Conservation (phyloP, 257 asterid genomes). For the Prunella vulgaris region DNA sequence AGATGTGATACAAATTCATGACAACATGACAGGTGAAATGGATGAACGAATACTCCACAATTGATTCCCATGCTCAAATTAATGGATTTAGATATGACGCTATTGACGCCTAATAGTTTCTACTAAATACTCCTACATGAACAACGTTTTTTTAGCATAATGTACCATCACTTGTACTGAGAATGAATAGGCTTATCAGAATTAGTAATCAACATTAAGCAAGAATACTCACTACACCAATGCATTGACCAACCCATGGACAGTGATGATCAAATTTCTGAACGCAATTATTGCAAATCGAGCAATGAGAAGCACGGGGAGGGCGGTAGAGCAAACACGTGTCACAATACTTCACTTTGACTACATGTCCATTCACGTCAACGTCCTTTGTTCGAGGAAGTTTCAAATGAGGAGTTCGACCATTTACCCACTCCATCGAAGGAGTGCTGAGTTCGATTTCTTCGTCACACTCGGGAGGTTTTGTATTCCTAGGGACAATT, state of each 20-base stretch:
- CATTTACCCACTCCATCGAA: conserved; percentile 88
- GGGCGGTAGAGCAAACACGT: conserved; percentile 91
- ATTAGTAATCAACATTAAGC: not conserved
- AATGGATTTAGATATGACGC: not conserved
- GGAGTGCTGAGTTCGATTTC: conserved; percentile 45
- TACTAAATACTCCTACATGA: too few relatives aligned
- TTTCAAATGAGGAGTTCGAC: conserved; percentile 66
- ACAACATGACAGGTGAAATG: too few relatives aligned
- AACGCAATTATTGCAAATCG: conserved; percentile 94
- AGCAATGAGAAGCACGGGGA: conserved; percentile 95
- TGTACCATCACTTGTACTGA: not conserved
- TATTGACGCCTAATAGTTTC: too few relatives aligned
- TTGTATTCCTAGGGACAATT: conserved; percentile 58
- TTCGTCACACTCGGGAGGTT: conserved; percentile 64
- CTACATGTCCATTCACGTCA: conserved; percentile 61
- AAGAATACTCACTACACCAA: conserved; percentile 67
- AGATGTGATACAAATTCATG: too few relatives aligned
- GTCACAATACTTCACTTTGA: conserved; percentile 77
- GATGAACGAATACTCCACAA: too few relatives aligned
- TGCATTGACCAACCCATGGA: conserved; percentile 96
- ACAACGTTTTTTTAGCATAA: too few relatives aligned
- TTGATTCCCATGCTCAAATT: too few relatives aligned
- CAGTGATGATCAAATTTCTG: conserved; percentile 91
- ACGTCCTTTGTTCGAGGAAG: conserved; percentile 75
- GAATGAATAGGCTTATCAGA: not conserved